These are phyloP conservation scores for Fagopyrum tataricum DNA, from an alignment of 148 eudicot species.

Conservation along the genomic window DNA sequence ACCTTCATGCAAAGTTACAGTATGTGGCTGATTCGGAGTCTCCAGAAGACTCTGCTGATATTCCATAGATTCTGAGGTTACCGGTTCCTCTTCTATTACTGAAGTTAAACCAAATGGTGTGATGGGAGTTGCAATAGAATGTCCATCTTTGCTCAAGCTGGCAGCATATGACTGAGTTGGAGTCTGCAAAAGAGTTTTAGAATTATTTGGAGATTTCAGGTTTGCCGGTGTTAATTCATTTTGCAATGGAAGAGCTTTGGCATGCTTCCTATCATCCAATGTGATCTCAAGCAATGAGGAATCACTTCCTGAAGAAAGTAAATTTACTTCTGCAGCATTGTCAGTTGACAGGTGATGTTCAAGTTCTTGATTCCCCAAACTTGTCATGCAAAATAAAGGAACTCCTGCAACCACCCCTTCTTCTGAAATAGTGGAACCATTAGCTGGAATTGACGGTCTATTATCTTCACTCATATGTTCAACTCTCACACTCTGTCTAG, in stretches of 20 bases:
- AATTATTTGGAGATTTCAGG: background rate
- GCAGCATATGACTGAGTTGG: background rate
- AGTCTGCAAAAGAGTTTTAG: background rate
- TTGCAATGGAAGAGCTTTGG: conserved; percentile 21
- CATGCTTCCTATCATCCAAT: conserved; percentile 20
- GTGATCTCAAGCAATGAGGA: conserved; percentile 27
- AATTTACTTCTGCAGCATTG: conserved; percentile 18
- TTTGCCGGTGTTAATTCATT: conserved; percentile 4
- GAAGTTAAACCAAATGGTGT: background rate
- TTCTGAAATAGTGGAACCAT: conserved; percentile 11
- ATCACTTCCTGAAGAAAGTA: conserved; percentile 23
- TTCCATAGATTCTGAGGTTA: conserved; percentile 23
- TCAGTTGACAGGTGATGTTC: conserved; percentile 19
- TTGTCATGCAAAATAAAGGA: conserved; percentile 32
- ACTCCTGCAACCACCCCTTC: conserved; percentile 12
- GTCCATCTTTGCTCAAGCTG: background rate
- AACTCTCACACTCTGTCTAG: conserved; percentile 18
- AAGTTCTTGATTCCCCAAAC: conserved; percentile 25
- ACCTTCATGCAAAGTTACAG: conserved; percentile 14
- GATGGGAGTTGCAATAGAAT: background rate
- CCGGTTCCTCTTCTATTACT: conserved; percentile 10
- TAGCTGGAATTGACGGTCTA: conserved; percentile 16
- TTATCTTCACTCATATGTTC: conserved; percentile 20
- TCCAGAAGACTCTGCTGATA: conserved; percentile 20
- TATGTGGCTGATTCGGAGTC: conserved; percentile 20